phyloP scores from a whole-genome alignment of 345 rosid genomes.

The Dovyalis caffra region DNA sequence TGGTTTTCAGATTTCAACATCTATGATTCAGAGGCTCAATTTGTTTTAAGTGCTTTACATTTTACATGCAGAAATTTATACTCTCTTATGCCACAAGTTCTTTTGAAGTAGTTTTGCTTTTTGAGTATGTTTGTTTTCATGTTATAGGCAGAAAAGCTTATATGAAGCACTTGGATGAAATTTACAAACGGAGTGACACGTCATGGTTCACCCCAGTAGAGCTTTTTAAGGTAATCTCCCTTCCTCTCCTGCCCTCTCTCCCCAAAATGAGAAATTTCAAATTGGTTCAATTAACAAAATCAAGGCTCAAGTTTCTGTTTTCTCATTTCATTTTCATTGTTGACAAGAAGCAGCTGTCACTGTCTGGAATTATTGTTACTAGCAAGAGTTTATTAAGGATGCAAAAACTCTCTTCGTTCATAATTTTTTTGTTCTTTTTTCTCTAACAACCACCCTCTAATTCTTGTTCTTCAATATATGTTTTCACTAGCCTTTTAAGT shows the following conservation, averaged over 20 bases:
- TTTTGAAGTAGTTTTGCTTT: too few relatives aligned
- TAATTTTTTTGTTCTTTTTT: background rate
- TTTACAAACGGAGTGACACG: constrained; percentile 83
- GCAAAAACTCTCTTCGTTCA: background rate
- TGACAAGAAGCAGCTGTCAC: background rate
- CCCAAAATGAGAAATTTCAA: background rate
- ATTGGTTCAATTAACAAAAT: background rate
- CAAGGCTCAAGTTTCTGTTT: background rate
- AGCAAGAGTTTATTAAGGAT: background rate
- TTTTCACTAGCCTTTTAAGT: background rate
- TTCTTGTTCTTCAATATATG: background rate
- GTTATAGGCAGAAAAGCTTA: constrained; percentile 80
- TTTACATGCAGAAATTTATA: too few relatives aligned
- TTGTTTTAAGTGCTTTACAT: background rate
- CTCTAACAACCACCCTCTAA: background rate
- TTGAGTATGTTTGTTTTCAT: constrained; percentile 2
- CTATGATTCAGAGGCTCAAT: background rate
- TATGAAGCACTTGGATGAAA: constrained; percentile 71
- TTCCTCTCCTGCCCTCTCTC: background rate
- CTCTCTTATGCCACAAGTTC: too few relatives aligned
- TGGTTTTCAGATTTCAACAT: background rate
- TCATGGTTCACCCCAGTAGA: constrained; percentile 99
- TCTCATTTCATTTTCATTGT: background rate
- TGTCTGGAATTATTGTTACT: background rate
- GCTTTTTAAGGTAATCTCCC: constrained; percentile 76